Conservation (phyloP, 108 stramenopile genomes). For the Conticribra guillardii region DNA sequence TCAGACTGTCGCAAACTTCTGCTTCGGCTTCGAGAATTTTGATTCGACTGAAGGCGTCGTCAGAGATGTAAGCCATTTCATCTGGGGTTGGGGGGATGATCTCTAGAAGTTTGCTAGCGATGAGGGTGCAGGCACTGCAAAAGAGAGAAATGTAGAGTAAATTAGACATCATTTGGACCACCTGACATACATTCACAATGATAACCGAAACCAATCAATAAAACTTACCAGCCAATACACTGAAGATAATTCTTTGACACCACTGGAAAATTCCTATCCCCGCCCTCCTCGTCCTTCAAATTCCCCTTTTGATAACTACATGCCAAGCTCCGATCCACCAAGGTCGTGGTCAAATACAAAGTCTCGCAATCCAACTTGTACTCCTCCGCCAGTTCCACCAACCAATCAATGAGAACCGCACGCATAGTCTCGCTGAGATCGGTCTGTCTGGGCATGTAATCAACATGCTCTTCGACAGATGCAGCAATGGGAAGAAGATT, state of each 20-base stretch:
- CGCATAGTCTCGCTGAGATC: constrained; percentile 79
- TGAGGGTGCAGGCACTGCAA: constrained; percentile 70
- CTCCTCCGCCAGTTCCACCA: constrained; percentile 86
- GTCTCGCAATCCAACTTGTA: constrained; percentile 64
- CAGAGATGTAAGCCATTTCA: constrained; percentile 80
- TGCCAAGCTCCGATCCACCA: constrained; percentile 78
- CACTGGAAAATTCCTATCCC: constrained; percentile 4
- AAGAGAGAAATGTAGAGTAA: constrained; percentile 6
- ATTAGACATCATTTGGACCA: background rate
- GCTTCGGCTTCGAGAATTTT: constrained; percentile 76
- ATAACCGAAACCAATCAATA: constrained; percentile 2
- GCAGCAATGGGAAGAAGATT: background rate
- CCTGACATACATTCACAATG: background rate
- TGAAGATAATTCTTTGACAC: constrained; percentile 56
- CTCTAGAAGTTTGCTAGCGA: constrained; percentile 85
- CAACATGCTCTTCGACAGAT: constrained; percentile 5
- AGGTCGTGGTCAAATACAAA: constrained; percentile 68
- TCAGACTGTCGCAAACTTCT: constrained; percentile 59
- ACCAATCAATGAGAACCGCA: constrained; percentile 87
- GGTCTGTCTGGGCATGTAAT: constrained; percentile 50
- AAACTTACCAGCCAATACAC: constrained; percentile 64
- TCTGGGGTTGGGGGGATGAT: constrained; percentile 46
- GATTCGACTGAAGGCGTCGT: constrained; percentile 59
- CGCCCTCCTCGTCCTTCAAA: constrained; percentile 2
- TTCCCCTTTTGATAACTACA: constrained; percentile 25